phyloP scores from a whole-genome alignment of 129 eudicot genomes.

The Chrysanthemum lavandulifolium region DNA sequence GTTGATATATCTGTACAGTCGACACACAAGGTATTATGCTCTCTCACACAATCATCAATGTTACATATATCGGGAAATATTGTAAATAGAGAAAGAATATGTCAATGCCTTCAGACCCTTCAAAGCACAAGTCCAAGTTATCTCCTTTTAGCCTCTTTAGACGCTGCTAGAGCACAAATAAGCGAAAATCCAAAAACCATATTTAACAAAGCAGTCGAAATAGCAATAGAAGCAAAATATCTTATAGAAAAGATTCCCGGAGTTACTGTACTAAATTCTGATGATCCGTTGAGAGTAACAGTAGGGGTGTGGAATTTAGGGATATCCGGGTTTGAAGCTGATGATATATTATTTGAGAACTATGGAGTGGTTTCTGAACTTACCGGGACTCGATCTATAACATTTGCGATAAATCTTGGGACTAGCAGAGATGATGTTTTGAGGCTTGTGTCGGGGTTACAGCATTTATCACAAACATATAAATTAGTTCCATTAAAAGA shows the following conservation, averaged over 20 bases:
- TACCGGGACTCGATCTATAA: constrained; percentile 61
- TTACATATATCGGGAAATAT: constrained; percentile 65
- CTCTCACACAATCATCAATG: constrained; percentile 93
- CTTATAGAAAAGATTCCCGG: constrained; percentile 43
- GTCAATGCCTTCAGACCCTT: constrained; percentile 76
- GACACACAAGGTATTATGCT: constrained; percentile 85
- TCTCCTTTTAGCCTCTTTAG: constrained; percentile 77
- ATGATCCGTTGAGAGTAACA: constrained; percentile 71
- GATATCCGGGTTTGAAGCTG: constrained; percentile 80
- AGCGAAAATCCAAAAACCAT: constrained; percentile 40
- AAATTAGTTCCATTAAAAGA: not conserved
- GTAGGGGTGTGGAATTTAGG: constrained; percentile 63
- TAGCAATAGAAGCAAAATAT: constrained; percentile 61
- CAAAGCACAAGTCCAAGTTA: constrained; percentile 91
- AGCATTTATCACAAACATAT: constrained; percentile 44
- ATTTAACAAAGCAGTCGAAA: constrained; percentile 47
- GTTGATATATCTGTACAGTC: constrained; percentile 83
- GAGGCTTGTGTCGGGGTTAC: constrained; percentile 67
- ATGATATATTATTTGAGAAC: constrained; percentile 53
- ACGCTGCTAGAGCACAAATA: constrained; percentile 77
- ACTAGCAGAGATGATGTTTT: constrained; percentile 62
- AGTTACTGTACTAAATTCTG: constrained; percentile 46
- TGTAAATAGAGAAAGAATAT: constrained; percentile 62
- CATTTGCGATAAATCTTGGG: constrained; percentile 68
- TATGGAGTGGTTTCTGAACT: constrained; percentile 70